Base-by-base conservation (phyloP, 352 stramenopile genomes). In the Pythium grandisporangium region DNA sequence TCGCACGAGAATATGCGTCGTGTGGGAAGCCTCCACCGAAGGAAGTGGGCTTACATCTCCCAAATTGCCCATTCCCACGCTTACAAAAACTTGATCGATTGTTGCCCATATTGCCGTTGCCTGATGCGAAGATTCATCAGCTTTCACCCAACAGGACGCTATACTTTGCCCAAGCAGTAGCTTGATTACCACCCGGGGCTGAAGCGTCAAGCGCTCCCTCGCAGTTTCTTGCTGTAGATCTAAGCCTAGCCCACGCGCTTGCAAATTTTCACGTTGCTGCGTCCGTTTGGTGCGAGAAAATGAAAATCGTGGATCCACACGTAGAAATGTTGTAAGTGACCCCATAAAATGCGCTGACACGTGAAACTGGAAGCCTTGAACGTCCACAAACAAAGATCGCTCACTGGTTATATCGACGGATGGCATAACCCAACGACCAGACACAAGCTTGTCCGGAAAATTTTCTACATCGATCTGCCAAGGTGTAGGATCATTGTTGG, bases 381-480 rank as follows among this genome's bases (percentile, higher is more conserved):
- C 45, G 38, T 92, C 76, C 30, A 92, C 36, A 27, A 89, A 86
- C 4, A 38, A 45, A 24, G 51, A 45, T 6, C 40, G 7, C 19
- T 37, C 32, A 16, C 16, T 16, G 19, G 11, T 14, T 5, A 22
- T 11, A 1, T 45, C 48, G 5, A 23, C 17, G 6, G 64, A 45
- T 8, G 53, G 51, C 37, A 60, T 60, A 36, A 53, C 64, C 78
- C 78, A 92, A 8, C 70, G 53, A 26, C 61, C 65, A 30, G 66
- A 66, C 30, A 92, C 34, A 6, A 89, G 24, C 25, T 82, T 85
- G 19, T 88, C 71, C 12, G 71, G 69, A 27, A 80, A 80, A 21
- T 83, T 90, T 13, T 84, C 72, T 11, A 83, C 63, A 27, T 57
- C 52, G 8, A 87, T 32, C 53, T 88, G 76, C 79, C 79, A 92